These are phyloP conservation scores for Penicillium sp. DNA, from an alignment of 2,329 filamentous ascomycete genomes.

Conservation along the genomic window DNA sequence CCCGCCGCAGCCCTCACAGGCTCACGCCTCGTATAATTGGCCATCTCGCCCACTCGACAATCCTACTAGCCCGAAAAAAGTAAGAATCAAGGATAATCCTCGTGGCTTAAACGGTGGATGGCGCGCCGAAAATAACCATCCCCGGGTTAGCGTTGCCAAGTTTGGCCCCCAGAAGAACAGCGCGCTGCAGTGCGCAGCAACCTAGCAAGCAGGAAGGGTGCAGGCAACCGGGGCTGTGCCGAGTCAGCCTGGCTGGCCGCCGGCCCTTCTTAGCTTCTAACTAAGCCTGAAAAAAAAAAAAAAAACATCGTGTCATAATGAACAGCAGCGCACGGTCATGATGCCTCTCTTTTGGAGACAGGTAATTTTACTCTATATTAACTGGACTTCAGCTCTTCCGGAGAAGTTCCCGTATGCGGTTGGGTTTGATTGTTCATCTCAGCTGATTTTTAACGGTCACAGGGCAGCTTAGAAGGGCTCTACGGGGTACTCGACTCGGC, in stretches of 20 bases:
- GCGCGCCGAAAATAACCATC: conserved; percentile 6
- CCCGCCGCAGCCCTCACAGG: background rate
- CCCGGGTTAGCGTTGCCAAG: background rate
- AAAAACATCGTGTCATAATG: background rate
- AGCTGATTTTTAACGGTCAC: background rate
- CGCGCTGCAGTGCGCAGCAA: background rate
- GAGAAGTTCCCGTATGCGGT: background rate
- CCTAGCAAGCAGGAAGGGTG: background rate
- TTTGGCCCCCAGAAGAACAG: background rate
- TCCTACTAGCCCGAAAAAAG: background rate
- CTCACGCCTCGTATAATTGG: background rate
- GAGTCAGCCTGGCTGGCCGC: background rate
- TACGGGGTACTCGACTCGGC: background rate
- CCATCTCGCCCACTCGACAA: background rate
- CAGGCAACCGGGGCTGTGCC: background rate
- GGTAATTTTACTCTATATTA: background rate
- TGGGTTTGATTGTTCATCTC: background rate
- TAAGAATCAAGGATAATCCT: background rate
- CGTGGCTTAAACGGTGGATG: background rate
- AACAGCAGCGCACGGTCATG: background rate
- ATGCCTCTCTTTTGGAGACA: background rate
- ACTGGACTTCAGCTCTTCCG: no score
- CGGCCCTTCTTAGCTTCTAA: background rate
- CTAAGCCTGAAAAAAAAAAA: background rate
- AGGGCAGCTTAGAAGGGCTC: background rate